Base-by-base conservation (phyloP, 2,329 filamentous ascomycete species). In the Fusarium fujikuroi region DNA sequence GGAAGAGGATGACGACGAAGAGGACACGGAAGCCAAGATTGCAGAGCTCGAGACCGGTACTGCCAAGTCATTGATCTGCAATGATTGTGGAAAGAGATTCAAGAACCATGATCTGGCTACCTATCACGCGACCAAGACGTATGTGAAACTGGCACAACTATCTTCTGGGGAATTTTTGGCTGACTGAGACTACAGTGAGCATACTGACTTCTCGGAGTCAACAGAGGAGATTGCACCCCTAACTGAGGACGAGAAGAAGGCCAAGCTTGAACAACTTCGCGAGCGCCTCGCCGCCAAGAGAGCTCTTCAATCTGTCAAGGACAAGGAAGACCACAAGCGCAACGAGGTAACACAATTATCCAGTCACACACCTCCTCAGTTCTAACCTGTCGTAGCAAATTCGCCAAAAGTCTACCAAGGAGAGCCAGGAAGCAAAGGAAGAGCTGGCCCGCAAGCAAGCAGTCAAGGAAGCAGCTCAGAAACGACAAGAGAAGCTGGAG, bases 31-130 rank as follows among this genome's bases (percentile, higher is more conserved):
- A 52, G 86, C 87, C 39, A 86, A 92, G 76, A 88, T 90, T 16
- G 88, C 91, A 9, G 88, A 90, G n/a, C 85, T 95, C 6, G 87
- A 93, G 76, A 89, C 89, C 4, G 93, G 92, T 66, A 90, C 92
- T 63, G 93, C 95, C 63, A 89, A 91, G 78, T 97, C 94, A 54
- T 90, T 98, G 62, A 88, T 97, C 57, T 99, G 96, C 88, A 96
- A 97, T 74, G 95, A 98, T 63, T 99, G 96, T 80, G 92, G 93
- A 79, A 98, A 97, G 87, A 92, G 91, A 80, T 97, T 99, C 83
- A 89, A 93, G 75, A 94, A 90, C 78, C 90, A 92, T 73, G 91
- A 91, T 32, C 90, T 95, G 75, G 96, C 95, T 15, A 92, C 95
- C 78, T 97, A 94, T 81, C 96, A 99, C 81, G 96, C 95, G 37